Evolutionary conservation across 108 stramenopile genomes (phyloP).

Genomic region (Cyclotella sp.): DNA sequence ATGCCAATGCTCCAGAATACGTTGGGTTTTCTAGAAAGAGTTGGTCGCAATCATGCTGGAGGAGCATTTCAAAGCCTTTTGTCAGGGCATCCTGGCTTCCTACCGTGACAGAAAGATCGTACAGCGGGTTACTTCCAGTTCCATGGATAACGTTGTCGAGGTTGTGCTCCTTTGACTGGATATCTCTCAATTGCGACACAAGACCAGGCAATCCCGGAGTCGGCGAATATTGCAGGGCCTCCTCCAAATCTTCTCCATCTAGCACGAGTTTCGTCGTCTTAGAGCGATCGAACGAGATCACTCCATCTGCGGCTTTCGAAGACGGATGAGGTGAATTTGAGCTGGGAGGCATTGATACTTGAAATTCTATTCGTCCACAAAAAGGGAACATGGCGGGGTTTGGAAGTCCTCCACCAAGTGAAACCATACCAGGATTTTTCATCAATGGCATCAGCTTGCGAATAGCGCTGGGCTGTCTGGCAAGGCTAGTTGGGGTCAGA

Average conservation of each 20-base stretch:
- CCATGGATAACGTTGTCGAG: not conserved
- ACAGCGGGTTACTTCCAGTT: not conserved
- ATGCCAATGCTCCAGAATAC: conserved; percentile 53
- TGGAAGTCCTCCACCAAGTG: conserved; percentile 57
- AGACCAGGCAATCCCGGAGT: conserved; percentile 46
- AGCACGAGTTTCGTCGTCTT: conserved; percentile 3
- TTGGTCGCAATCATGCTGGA: conserved; percentile 34
- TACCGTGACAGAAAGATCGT: conserved; percentile 36
- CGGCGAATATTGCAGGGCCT: conserved; percentile 50
- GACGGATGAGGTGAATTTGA: not conserved
- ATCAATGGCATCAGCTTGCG: conserved; percentile 43
- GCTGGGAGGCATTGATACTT: conserved; percentile 2
- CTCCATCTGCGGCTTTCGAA: not conserved
- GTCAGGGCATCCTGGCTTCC: conserved; percentile 53
- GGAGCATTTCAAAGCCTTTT: conserved; percentile 53
- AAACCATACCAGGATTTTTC: conserved; percentile 39
- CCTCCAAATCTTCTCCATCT: conserved; percentile 13
- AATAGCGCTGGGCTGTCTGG: conserved; percentile 32
- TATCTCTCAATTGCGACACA: conserved; percentile 19
- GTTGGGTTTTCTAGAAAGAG: conserved; percentile 50
- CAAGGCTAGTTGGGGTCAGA: conserved; percentile 7
- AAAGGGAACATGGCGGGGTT: conserved; percentile 49
- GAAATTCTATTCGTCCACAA: conserved; percentile 6
- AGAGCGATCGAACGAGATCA: not conserved
- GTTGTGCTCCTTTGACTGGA: conserved; percentile 39